Base-by-base conservation (phyloP, 2,329 filamentous ascomycete species). In the Colletotrichum sidae region DNA sequence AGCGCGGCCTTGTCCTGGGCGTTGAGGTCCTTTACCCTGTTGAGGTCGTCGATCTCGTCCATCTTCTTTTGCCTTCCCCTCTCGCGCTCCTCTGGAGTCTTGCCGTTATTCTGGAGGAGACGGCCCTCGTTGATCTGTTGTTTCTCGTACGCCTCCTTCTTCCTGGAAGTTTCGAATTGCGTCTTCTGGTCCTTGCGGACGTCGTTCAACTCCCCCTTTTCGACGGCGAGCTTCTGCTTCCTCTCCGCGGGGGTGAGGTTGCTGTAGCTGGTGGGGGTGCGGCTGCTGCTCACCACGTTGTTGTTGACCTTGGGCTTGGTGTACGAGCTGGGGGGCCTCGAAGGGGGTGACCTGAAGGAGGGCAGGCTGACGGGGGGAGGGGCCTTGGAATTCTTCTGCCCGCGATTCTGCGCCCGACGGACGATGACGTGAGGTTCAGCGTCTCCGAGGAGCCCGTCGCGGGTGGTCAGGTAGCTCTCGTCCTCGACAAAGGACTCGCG, bases 161-260 rank as follows among this genome's bases (percentile, higher is more conserved):
- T 8, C n/a, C n/a, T 35, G 11, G n/a, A 33, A 13, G 8, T 35
- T 17, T 6, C 5, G 15, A 34, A 10, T 52, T 25, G 25, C 25
- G 39, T 6, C 12, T 42, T 35, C 15, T 52, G 44, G 6, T 17
- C 41, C 13, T 54, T 15, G 15, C 25, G 9, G 1, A 55, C 41
- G 1, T 44, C 56, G 2, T 65, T 17, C 13, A 64, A 2, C 12
- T 64, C 61, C 2, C 2, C 9, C 17, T 51, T 55, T 12, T 65
- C 45, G 6, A 46, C 54, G 8, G 17, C 8, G 25, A 25, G 25
- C 44, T 37, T 51, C 38, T 13, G 37, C 15, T 9, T 50, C 38
- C 25, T 25, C 25, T 25, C 25, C 25, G 25, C 25, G 4, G 25
- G 25, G 4, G 4, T 25, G 25, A 4, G 4, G 25, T 45, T 51